Evolutionary conservation across 352 stramenopile species (phyloP), one percentile per base, ranked within the genome.

Genomic region (Phytopythium delawarense): DNA sequence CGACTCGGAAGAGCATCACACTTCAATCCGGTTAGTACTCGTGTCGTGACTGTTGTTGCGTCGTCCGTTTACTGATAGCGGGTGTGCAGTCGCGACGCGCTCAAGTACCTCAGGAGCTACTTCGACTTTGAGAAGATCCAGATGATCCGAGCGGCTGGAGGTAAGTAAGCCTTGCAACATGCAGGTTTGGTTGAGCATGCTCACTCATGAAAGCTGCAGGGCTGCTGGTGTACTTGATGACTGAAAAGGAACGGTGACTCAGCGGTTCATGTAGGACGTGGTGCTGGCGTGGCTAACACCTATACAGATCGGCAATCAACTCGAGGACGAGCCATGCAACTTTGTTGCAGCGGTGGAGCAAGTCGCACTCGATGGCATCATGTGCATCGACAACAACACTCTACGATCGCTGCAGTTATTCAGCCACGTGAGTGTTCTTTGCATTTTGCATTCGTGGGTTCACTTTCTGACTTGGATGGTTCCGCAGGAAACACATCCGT

Each of bases 371-470:
- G 76, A 91, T 28, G 86, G 81, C 1, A 82, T 94, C 49, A 94
- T 94, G 85, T 82, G 81, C 59, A 84, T 94, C 37, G 84, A 96
- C 59, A 75, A 76, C 37, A 76, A 67, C 13, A 86, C 78, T 2
- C 75, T 94, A 4, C 72, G 83, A 57, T 88, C 87, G 2, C 72
- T 96, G 46, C 87, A 96, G 49, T 90, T 96, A 59, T 94, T 96
- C 53, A 89, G 79, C 40, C 67, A 81, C 55, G 87, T 94, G 78
- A 9, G 67, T 35, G 11, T n/a, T 13, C 12, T 7, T 6, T n/a
- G 20, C 5, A 21, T 8, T 6, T 5, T 21, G 8, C 40, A 21
- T 16, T 46, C 15, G 8, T 23, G 40, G 13, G 4, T 34, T 54
- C 7, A 11, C 50, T 25, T 53, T 48, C 48, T 70, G 8, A 70